Conservation (phyloP, 2,329 filamentous ascomycete genomes). For the Penicillium janthinellum region DNA sequence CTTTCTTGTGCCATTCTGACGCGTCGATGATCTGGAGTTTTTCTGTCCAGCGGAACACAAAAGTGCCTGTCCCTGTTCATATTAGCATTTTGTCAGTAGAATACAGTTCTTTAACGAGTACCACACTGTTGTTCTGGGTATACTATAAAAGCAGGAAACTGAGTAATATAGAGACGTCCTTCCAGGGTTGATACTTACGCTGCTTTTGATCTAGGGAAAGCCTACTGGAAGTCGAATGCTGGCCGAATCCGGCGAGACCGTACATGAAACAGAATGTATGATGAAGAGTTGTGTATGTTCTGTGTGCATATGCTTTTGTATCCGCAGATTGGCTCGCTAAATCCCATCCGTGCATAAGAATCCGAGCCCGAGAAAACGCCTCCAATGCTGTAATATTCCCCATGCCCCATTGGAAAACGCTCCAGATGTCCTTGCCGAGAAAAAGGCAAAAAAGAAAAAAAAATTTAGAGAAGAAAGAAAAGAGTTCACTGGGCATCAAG, state of each 20-base stretch:
- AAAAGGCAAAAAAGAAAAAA: constrained; percentile 7
- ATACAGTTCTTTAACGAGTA: constrained; percentile 17
- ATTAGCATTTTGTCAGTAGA: constrained; percentile 33
- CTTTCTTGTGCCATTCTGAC: constrained; percentile 28
- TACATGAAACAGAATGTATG: too few species aligned
- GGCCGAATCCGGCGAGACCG: too few species aligned
- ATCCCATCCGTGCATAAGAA: neutral
- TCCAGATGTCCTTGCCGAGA: constrained; percentile 9
- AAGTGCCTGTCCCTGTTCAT: constrained; percentile 35
- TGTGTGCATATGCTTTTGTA: neutral
- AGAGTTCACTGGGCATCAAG: constrained; percentile 38
- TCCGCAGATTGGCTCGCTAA: neutral
- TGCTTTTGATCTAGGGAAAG: too few species aligned
- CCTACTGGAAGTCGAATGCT: too few species aligned
- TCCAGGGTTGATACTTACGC: too few species aligned
- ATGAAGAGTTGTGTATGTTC: neutral
- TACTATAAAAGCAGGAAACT: too few species aligned
- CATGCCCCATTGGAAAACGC: constrained; percentile 22
- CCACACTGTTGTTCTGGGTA: too few species aligned
- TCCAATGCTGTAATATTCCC: constrained; percentile 22
- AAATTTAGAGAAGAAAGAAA: constrained; percentile 5
- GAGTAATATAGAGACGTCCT: too few species aligned
- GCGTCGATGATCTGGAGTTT: constrained; percentile 43
- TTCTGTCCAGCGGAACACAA: constrained; percentile 39
- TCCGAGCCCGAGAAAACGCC: constrained; percentile 23